Evolutionary conservation across 495 filamentous ascomycete genomes (phyloP), one percentile per base, ranked within the genome.

Genomic region (Lepidopterella palustris): DNA sequence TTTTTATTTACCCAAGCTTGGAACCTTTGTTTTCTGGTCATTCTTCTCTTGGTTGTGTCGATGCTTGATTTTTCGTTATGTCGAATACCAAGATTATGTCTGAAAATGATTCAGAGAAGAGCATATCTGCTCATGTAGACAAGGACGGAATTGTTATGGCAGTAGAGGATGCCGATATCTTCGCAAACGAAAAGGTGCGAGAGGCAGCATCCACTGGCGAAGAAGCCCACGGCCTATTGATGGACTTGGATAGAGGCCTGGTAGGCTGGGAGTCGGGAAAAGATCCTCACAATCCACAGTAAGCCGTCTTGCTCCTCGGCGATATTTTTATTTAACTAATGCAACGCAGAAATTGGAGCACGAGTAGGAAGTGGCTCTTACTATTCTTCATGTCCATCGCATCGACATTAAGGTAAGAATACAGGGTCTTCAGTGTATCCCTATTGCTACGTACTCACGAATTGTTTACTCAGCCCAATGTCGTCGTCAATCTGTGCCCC

Each of bases 231-330:
- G 39, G 39, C 3, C 39, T 63, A 3, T 42, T 61, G 15, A 65
- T 62, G 63, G 63, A 61, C 28, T 55, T 65, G 10, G 63, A 65
- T 15, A 58, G 50, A 21, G 63, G 63, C 4, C 25, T 65, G 5
- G 59, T 65, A 21, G 63, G 63, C 15, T 65, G 63, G 58, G 63
- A 61, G 35, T 48, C 27, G 31, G 54, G 29, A 4, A 32, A 61
- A 15, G 63, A 65, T 42, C 54, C 53, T 1, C 48, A 50, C 0
- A 65, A 65, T 39, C 63, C 58, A 18, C 53, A 61, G 54, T 53
- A 51, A 49, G 63, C 18, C 3, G 32, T 29, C 31, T 26, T 11
- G 1, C 4, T 10, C 13, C 20, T 32, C 11, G 15, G 25, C 13
- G 10, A 32, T 9, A n/a, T n/a, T 28, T 4, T 40, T 4, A 1